These are phyloP conservation scores for Pyrenophora teres DNA, from an alignment of 2,329 filamentous ascomycete species.

Conservation along the genomic window DNA sequence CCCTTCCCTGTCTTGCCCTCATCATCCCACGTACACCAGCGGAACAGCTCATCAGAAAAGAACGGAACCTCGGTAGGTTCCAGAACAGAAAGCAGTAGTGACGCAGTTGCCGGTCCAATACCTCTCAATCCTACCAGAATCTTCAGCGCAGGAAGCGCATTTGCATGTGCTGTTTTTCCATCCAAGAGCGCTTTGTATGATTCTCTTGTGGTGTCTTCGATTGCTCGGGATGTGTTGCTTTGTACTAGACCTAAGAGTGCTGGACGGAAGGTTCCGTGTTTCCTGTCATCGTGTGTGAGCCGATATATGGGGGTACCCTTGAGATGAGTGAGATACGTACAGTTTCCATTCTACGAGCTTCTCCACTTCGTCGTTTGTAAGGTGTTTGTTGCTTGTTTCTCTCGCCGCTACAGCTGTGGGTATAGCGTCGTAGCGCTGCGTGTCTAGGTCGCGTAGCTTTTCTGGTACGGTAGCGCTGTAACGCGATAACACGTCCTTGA, in stretches of 20 bases:
- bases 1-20: slow-evolving; percentile 41
- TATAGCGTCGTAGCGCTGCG: slow-evolving; percentile 37
- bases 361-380: slow-evolving; percentile 39
- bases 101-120: slow-evolving; percentile 79
- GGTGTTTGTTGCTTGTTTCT: slow-evolving; percentile 8
- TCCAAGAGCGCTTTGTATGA: slow-evolving; percentile 51
- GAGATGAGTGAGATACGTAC: slow-evolving; percentile 17
- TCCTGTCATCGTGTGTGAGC: slow-evolving; percentile 34
- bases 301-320: too few species aligned
- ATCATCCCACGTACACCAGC: slow-evolving; percentile 66
- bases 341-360: slow-evolving; percentile 49
- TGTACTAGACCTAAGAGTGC: slow-evolving; percentile 54
- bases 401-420: slow-evolving; percentile 27
- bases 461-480: slow-evolving; percentile 35
- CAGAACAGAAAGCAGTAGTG: slow-evolving; percentile 70
- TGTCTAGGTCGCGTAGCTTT: slow-evolving; percentile 39
- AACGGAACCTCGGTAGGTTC: slow-evolving; percentile 67
- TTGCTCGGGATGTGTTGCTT: slow-evolving; percentile 60
- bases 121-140: slow-evolving; percentile 67
- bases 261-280: slow-evolving; percentile 58
- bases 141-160: slow-evolving; percentile 51
- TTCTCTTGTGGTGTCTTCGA: slow-evolving; percentile 56
- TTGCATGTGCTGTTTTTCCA: neutral
- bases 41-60: slow-evolving; percentile 80
- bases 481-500: slow-evolving; percentile 29